These are phyloP conservation scores for Lippia alba DNA, from an alignment of 305 asterid species.

Conservation along the genomic window DNA sequence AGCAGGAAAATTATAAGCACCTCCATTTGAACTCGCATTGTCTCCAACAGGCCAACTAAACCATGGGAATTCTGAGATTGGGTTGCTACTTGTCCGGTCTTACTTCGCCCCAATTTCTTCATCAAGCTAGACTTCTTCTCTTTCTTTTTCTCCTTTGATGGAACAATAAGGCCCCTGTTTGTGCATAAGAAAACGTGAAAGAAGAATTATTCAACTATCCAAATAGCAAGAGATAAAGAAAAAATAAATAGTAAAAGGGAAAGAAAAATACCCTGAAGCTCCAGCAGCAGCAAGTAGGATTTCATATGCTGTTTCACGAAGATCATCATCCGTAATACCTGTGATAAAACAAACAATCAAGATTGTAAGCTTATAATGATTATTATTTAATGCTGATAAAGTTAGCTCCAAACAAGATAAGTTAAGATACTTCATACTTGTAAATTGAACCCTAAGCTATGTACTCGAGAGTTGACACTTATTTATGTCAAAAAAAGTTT, in stretches of 20 bases:
- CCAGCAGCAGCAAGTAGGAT: conserved; percentile 98
- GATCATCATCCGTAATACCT: conserved; percentile 92
- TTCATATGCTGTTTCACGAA: conserved; percentile 96
- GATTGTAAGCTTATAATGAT: conserved; percentile 1
- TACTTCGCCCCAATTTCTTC: conserved; percentile 91
- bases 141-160: conserved; percentile 89
- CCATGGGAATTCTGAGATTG: conserved; percentile 79
- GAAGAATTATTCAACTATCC: conserved; percentile 19
- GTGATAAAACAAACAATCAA: conserved; percentile 31
- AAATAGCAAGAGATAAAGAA: conserved; percentile 20
- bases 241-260: conserved; percentile 24
- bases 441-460: conserved; percentile 17
- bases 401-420: conserved; percentile 18
- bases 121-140: conserved; percentile 78
- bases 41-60: conserved; percentile 89
- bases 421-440: not conserved
- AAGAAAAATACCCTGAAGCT: conserved; percentile 85
- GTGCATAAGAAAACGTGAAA: conserved; percentile 34
- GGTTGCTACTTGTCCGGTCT: conserved; percentile 58
- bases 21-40: conserved; percentile 99
- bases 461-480: not conserved
- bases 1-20: conserved; percentile 45
- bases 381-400: not conserved
- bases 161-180: conserved; percentile 92
- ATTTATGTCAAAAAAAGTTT: conserved; percentile 5